These are phyloP conservation scores for Boletus patriciae DNA, from an alignment of 768 basidiomycete genomes.

Conservation along the genomic window DNA sequence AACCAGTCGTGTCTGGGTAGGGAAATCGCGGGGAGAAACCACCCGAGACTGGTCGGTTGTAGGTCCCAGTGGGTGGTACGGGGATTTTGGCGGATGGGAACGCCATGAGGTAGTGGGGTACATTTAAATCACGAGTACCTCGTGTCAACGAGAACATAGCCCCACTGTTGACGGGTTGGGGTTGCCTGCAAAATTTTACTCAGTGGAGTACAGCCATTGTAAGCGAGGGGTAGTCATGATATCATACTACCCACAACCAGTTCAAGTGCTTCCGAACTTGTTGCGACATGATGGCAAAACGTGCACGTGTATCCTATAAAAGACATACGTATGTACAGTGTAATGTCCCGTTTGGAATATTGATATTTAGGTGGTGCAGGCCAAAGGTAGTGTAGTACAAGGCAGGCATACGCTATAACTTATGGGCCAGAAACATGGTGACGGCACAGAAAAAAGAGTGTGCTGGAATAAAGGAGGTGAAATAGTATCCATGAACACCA, in stretches of 20 bases:
- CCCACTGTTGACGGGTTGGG: background rate
- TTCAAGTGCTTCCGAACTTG: background rate
- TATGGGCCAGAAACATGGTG: slow-evolving; percentile 13
- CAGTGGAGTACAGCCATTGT: slow-evolving; percentile 8
- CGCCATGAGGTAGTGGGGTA: slow-evolving; percentile 2
- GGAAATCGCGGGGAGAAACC: background rate
- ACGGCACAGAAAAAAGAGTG: slow-evolving; percentile 4
- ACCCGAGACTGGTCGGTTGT: background rate
- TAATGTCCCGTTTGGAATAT: background rate
- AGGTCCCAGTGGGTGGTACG: slow-evolving; percentile 4
- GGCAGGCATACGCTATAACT: slow-evolving; percentile 21
- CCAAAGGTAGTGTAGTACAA: slow-evolving; percentile 21
- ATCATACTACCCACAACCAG: slow-evolving; percentile 2
- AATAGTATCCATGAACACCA: background rate
- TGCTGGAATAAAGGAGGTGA: background rate
- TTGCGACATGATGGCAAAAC: background rate
- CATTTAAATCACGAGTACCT: slow-evolving; percentile 11
- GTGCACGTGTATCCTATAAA: background rate
- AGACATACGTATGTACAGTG: background rate
- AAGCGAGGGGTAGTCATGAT: background rate
- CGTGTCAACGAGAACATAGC: slow-evolving; percentile 15
- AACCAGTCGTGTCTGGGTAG: background rate
- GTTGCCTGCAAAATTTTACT: background rate
- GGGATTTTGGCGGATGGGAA: background rate
- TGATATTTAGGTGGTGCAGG: slow-evolving; percentile 3